Conservation (phyloP, 2,329 filamentous ascomycete species). For the Neofusicoccum laricinum region DNA sequence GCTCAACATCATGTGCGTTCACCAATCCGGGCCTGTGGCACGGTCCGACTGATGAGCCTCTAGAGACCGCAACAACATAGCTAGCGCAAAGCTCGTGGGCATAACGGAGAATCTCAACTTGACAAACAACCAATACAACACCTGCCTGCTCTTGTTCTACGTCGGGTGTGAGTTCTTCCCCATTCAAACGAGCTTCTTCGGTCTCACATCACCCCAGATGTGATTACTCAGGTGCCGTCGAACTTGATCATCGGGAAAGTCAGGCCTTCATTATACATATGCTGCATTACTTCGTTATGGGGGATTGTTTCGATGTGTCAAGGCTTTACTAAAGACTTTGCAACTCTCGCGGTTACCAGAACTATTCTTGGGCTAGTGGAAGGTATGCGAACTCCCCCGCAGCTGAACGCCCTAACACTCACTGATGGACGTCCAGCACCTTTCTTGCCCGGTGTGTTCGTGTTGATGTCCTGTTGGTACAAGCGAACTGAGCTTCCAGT, state of each 20-base stretch:
- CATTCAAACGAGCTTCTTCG: too few species aligned
- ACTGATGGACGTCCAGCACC: not conserved
- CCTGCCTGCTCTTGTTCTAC: slow-evolving; percentile 28
- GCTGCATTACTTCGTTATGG: slow-evolving; percentile 4
- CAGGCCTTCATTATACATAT: slow-evolving; percentile 17
- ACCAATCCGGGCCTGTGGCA: not conserved
- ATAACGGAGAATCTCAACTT: slow-evolving; percentile 31
- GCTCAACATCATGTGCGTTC: slow-evolving; percentile 7
- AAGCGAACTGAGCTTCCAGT: slow-evolving; percentile 51
- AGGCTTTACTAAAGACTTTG: slow-evolving; percentile 12
- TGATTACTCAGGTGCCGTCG: slow-evolving; percentile 19
- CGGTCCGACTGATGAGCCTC: not conserved
- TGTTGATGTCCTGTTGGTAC: slow-evolving; percentile 53
- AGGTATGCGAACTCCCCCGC: not conserved
- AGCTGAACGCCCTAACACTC: not conserved
- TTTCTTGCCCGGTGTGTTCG: slow-evolving; percentile 42
- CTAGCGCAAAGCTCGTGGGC: slow-evolving; percentile 32
- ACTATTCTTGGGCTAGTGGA: slow-evolving; percentile 18
- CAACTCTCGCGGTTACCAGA: slow-evolving; percentile 1
- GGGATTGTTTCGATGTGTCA: slow-evolving; percentile 7
- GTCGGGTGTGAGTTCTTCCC: slow-evolving; percentile 17
- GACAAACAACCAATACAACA: slow-evolving; percentile 27
- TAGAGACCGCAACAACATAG: slow-evolving; percentile 28
- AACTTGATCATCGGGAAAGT: slow-evolving; percentile 14
- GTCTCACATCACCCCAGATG: not conserved